phyloP scores from a whole-genome alignment of 768 basidiomycete genomes.

The Rhodocollybia butyracea region DNA sequence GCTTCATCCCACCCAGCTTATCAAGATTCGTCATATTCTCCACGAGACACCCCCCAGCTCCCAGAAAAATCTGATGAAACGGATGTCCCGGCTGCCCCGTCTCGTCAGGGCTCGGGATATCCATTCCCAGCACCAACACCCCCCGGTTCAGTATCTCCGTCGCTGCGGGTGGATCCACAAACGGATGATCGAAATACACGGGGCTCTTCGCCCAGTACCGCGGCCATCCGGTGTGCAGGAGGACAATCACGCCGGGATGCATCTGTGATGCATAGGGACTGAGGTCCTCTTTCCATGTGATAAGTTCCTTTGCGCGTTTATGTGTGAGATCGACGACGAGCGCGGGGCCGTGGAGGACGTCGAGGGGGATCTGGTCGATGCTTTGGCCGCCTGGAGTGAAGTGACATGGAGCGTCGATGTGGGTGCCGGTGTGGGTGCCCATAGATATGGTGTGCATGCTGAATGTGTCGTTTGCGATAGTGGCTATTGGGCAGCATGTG shows the following conservation, averaged over 20 bases:
- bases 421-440: constrained; percentile 73
- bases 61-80: constrained; percentile 55
- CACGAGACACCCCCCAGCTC: constrained; percentile 54
- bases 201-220: constrained; percentile 37
- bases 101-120: constrained; percentile 67
- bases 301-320: constrained; percentile 39
- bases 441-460: constrained; percentile 50
- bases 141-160: constrained; percentile 44
- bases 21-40: constrained; percentile 67
- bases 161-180: constrained; percentile 52
- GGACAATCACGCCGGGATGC: constrained; percentile 38
- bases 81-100: constrained; percentile 44
- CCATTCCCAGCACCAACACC: constrained; percentile 56
- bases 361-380: constrained; percentile 55
- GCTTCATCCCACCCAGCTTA: constrained; percentile 25
- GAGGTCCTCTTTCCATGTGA: constrained; percentile 51
- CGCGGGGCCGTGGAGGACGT: constrained; percentile 50
- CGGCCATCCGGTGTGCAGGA: constrained; percentile 72
- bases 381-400: constrained; percentile 56
- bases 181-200: constrained; percentile 62
- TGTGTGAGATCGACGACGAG: constrained; percentile 52
- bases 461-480: constrained; percentile 43
- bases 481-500: constrained; percentile 31
- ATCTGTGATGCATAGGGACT: constrained; percentile 33
- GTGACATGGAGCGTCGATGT: constrained; percentile 76